Base-by-base conservation (phyloP, 352 stramenopile genomes). In the Globisporangium recalcitrans region DNA sequence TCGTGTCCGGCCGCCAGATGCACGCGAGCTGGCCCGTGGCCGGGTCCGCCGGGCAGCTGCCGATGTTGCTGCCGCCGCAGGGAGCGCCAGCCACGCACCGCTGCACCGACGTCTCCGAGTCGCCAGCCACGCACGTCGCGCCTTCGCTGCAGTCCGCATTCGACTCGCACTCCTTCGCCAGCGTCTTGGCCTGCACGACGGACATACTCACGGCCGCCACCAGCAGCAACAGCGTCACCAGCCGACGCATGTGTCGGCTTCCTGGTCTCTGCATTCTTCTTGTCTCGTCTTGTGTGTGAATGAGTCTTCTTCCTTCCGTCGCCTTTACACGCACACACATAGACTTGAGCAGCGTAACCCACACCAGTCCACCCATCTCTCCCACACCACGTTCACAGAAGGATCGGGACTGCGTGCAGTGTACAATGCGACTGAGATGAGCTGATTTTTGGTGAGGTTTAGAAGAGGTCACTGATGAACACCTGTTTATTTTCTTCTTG, bases 101-200 rank as follows among this genome's bases (percentile, higher is more conserved):
- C 72, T 93, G 85, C 27, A 94, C 76, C 19, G 78, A 32, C 10
- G 62, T 57, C 32, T 64, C 68, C 29, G 83, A 84, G 66, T 90
- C 83, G 44, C 85, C 85, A 4, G 83, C 85, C 64, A 94, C 81
- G 58, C 85, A 94, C 58, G 72, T 85, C 31, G 85, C 83, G 49
- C 77, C 83, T 22, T 75, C 68, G 1, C 55, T 57, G 58, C 85
- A 94, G 68, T 94, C 85, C 16, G 44, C 63, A 24, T 82, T 90
- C 56, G 60, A 80, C 27, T 55, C 60, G 70, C 85, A 94, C 31
- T 72, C 68, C 44, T 88, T 74, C n/a, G 74, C 78, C 32, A 85
- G 70, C 32, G 57, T 38, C 21, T 67, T 61, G 27, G 67, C 72
- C 5, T 64, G 31, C 0, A 58, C 42, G 10, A 14, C 22, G 0